Percentiles rank a stretch among this genome's conserved stretches.
These are phyloP conservation scores for Coemansia sp. DNA, from an alignment of 192 early-diverging fungal genomes.

Conservation along the genomic window DNA sequence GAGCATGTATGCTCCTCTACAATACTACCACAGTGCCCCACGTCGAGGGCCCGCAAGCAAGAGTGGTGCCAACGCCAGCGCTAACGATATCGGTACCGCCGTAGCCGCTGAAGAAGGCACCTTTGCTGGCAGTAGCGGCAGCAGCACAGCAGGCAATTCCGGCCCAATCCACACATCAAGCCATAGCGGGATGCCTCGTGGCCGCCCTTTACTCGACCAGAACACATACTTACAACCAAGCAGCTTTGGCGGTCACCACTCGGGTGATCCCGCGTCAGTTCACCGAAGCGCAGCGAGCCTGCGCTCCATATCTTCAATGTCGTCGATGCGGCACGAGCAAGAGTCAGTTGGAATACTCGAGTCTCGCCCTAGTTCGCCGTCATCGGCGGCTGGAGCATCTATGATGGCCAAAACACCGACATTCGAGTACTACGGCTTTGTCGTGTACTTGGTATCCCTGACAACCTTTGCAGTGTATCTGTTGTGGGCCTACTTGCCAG, in stretches of 20 bases:
- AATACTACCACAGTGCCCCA: conserved; percentile 11
- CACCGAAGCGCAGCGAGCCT: conserved; percentile 13
- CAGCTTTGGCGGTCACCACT: not conserved
- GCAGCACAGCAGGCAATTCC: conserved; percentile 1
- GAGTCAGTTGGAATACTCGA: conserved; percentile 28
- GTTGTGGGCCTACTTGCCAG: conserved; percentile 83
- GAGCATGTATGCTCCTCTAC: conserved; percentile 23
- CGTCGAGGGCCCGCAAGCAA: conserved; percentile 7
- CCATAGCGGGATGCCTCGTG: conserved; percentile 21
- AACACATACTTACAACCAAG: conserved; percentile 4
- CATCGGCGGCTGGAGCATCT: conserved; percentile 23
- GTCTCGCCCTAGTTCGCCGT: conserved; percentile 25
- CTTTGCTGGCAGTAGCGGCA: not conserved
- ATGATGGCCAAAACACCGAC: conserved; percentile 67
- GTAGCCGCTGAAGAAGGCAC: not conserved
- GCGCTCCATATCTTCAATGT: conserved; percentile 19
- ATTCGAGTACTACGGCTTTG: conserved; percentile 89
- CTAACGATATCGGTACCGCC: not conserved
- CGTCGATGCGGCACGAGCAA: conserved; percentile 23
- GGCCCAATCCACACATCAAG: conserved; percentile 11
- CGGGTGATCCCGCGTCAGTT: not conserved
- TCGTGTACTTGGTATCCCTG: conserved; percentile 78
- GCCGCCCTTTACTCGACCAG: conserved; percentile 13
- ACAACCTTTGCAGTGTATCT: conserved; percentile 76
- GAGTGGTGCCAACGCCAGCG: not conserved